Conservation (phyloP, 192 early-diverging fungal genomes). For the Haplosporangium gracile region DNA sequence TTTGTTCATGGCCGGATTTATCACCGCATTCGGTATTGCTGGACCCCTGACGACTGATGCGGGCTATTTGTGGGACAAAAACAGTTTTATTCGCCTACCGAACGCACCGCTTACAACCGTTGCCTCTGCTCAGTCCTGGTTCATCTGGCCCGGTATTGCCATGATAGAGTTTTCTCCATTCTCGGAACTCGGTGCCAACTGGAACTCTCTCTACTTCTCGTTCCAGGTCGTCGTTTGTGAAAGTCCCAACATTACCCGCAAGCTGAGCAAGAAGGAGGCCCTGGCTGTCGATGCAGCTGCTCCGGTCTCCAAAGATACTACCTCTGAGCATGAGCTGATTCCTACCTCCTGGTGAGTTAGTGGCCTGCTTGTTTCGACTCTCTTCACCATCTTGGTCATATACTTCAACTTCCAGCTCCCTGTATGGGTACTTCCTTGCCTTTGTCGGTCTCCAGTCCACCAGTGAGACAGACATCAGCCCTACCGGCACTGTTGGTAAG, state of each 20-base stretch:
- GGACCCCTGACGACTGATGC: constrained; percentile 67
- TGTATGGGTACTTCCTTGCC: constrained; percentile 71
- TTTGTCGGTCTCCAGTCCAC: constrained; percentile 75
- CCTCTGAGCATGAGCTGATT: constrained; percentile 62
- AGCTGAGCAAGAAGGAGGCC: constrained; percentile 21
- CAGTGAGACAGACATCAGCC: constrained; percentile 78
- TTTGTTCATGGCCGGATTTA: constrained; percentile 65
- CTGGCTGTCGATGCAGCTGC: constrained; percentile 21
- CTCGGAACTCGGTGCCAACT: constrained; percentile 70
- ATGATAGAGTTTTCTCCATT: constrained; percentile 75
- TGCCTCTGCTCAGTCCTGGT: constrained; percentile 71
- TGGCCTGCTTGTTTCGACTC: constrained; percentile 64
- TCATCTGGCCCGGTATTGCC: constrained; percentile 79
- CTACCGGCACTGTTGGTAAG: constrained; percentile 74
- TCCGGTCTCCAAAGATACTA: constrained; percentile 55
- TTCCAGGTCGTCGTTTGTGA: constrained; percentile 46
- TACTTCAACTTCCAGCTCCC: constrained; percentile 66
- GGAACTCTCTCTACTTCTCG: constrained; percentile 58
- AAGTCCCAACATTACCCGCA: constrained; percentile 27
- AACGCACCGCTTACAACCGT: neutral
- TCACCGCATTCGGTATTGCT: constrained; percentile 70
- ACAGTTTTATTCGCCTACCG: constrained; percentile 24
- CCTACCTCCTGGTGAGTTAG: constrained; percentile 66
- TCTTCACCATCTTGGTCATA: constrained; percentile 71
- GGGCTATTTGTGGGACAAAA: constrained; percentile 40